Conservation (phyloP, 495 filamentous ascomycete genomes). For the Hypoxylon lienhwacheense region DNA sequence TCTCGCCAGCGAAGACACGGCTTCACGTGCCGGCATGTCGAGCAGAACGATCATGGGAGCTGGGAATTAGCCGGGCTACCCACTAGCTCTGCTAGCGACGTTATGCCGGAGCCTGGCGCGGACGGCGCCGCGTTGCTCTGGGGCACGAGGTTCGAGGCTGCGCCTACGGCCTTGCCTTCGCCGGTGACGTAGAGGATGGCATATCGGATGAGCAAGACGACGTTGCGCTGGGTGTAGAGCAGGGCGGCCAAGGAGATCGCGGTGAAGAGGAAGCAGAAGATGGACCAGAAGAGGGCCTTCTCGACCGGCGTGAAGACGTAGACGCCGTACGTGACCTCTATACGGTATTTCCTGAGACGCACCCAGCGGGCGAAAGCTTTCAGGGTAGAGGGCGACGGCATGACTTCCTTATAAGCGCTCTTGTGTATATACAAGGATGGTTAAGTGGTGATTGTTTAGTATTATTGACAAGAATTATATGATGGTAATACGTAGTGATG, state of each 20-base stretch:
- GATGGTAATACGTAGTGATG: slow-evolving; percentile 2
- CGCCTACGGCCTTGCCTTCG: background rate
- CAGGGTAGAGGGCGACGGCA: slow-evolving; percentile 17
- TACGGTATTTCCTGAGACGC: slow-evolving; percentile 53
- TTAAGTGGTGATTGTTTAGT: background rate
- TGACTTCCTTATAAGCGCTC: slow-evolving; percentile 13
- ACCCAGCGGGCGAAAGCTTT: slow-evolving; percentile 38
- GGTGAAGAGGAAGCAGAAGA: slow-evolving; percentile 35
- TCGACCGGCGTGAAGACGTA: slow-evolving; percentile 53
- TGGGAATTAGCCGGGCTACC: slow-evolving; percentile 22
- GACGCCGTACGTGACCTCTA: slow-evolving; percentile 51
- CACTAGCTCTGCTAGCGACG: slow-evolving; percentile 23
- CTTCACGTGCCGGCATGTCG: background rate
- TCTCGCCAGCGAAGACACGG: background rate
- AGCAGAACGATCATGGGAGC: slow-evolving; percentile 1
- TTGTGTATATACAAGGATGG: background rate
- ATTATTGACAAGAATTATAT: background rate
- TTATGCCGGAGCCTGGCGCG: slow-evolving; percentile 5
- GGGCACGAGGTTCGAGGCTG: slow-evolving; percentile 13
- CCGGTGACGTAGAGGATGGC: slow-evolving; percentile 12
- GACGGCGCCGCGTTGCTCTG: slow-evolving; percentile 1
- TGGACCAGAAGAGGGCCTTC: slow-evolving; percentile 44
- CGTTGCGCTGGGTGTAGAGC: slow-evolving; percentile 24
- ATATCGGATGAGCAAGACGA: slow-evolving; percentile 15
- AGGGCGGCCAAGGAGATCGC: slow-evolving; percentile 25